Base-by-base conservation (phyloP, 78 protist species). In the Bodo saltans region DNA sequence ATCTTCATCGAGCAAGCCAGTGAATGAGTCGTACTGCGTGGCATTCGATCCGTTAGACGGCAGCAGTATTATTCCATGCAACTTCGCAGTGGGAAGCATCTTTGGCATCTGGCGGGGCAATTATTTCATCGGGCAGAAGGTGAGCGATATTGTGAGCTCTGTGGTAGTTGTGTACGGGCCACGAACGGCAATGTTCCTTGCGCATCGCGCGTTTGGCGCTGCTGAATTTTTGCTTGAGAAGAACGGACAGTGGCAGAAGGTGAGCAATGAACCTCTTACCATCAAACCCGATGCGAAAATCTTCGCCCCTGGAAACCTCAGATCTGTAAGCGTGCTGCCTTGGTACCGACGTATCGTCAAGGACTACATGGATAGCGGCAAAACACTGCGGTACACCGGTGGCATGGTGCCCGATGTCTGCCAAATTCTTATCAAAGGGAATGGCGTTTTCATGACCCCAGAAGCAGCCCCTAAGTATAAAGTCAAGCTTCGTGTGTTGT, bases 31-130 rank as follows among this genome's bases (percentile, higher is more conserved):
- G n/a, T 47, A 23, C 60, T 47, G 72, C 32, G 72, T 79, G 41
- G n/a, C 84, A 37, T 79, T 79, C 73, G 84, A 79, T 26, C 84
- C 84, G 41, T 28, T 79, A 28, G 84, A 79, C 26, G 84, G 84
- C 35, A 53, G 72, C 52, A 52, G 71, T 33, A 27, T 79, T 73
- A 60, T 79, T 42, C 74, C 52, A n/a, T 21, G 47, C 23, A 79
- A 79, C 84, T 79, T 79, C n/a, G 0, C 84, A 3, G 72, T 79
- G 11, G 84, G 72, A 40, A 33, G 74, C 37, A 79, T 79, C 29
- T 79, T 25, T 0, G 42, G 25, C 17, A 41, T 72, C 52, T 72
- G 41, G 27, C n/a, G 33, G 26, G 72, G 72, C 26, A 12, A 21
- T 12, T 8, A 27, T 23, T 12, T 12, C 40, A 70, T 70, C 34